Evolutionary conservation across 768 basidiomycete species (phyloP), one percentile per base, ranked within the genome.

Genomic region (Psilocybe cubensis): DNA sequence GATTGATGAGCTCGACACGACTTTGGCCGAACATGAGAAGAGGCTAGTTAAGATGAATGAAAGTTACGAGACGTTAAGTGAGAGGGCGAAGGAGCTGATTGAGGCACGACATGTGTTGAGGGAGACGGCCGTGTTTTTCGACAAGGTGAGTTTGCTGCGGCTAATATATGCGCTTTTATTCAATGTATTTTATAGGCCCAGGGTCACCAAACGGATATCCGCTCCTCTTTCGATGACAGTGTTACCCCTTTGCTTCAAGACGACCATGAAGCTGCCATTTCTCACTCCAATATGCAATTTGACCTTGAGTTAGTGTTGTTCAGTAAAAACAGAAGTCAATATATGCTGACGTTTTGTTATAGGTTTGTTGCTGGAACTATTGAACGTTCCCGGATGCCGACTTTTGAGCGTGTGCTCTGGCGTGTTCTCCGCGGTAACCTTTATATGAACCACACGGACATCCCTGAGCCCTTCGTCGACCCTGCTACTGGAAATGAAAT

Each of bases 361-460:
- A 94, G 92, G 65, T 99, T 99, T 66, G 91, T 99, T 21, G 89
- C 97, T 3, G 97, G 97, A 24, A 98, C 96, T 0, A 94, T 98
- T 62, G 96, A 98, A 66, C 92, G 97, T 44, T 78, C 88, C 8
- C 88, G 96, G 55, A 81, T 98, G 67, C 85, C 92, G 1, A 96
- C 94, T 4, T 98, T 99, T 52, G 97, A 99, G 74, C 90, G 97
- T 17, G 92, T 99, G 18, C 84, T 98, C 47, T 99, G 97, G 97
- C 92, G 97, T 64, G 93, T 98, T 29, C 83, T 98, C 18, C 89
- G 97, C 57, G 97, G 97, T 48, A 98, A 99, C 71, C 80, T 99
- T 20, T 99, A 96, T 79, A 98, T 99, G 96, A 99, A 98, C 75
- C 90, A 94, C 73, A 92, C 89, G 52, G 96, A 98, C 73, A 98